Evolutionary conservation across 345 rosid species (phyloP).

Genomic region (Streptanthus diversifolius): DNA sequence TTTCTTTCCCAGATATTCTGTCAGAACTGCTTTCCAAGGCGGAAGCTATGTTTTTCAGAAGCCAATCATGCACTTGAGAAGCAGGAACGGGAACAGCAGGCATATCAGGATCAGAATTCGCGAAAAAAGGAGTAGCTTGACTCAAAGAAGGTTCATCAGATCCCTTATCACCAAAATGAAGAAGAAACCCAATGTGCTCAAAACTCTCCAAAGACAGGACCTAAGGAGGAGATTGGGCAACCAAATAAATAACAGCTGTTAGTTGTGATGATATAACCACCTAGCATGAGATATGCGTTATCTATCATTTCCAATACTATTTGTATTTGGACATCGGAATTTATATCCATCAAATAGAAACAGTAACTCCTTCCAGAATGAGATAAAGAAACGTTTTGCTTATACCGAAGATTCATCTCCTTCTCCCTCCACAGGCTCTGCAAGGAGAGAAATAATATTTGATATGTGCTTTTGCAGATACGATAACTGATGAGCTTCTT

Average conservation of each 20-base stretch:
- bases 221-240: conserved; percentile 36
- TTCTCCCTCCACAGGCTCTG: conserved; percentile 79
- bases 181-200: conserved; percentile 93
- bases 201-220: conserved; percentile 87
- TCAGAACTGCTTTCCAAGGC: conserved; percentile 72
- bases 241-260: background rate
- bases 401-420: conserved; percentile 82
- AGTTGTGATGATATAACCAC: background rate
- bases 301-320: background rate
- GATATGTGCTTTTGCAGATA: conserved; percentile 90
- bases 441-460: conserved; percentile 78
- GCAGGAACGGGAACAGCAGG: conserved; percentile 86
- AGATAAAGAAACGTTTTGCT: conserved; percentile 26
- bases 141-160: conserved; percentile 61
- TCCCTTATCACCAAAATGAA: conserved; percentile 86
- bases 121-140: conserved; percentile 87
- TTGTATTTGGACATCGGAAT: background rate
- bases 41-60: conserved; percentile 63
- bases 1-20: conserved; percentile 80
- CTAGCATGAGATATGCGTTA: background rate
- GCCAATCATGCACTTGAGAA: conserved; percentile 82
- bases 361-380: background rate
- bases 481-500: conserved; percentile 93
- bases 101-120: conserved; percentile 92
- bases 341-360: background rate